Base-by-base conservation (phyloP, 2,329 filamentous ascomycete genomes). In the Amylocarpus encephaloides region DNA sequence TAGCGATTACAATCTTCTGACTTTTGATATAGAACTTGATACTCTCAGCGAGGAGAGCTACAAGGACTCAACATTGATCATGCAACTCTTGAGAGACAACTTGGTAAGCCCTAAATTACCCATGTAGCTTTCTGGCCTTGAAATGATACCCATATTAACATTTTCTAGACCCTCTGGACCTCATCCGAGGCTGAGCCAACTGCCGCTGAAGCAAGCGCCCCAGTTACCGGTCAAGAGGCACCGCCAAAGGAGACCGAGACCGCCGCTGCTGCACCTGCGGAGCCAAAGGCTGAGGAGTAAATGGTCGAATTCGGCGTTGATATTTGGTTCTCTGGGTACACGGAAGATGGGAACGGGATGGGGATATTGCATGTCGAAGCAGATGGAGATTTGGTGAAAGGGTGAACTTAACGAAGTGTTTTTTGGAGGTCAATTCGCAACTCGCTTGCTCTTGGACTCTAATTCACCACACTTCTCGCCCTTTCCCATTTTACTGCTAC, bases 41-140 rank as follows among this genome's bases (percentile, higher is more conserved):
- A 95, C 90, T 42, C 81, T 97, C 60, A 95, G 89, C 54, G 92
- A 96, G 79, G 92, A 97, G 79, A 95, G 89, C 58, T 96, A 97
- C 86, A 88, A 91, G 68, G 92, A 97, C 76, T 95, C 90, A 81
- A 97, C 92, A 54, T 83, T 97, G 66, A 96, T 97, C 79, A 97
- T 96, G 92, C 92, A 97, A 79, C 81, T 97, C 58, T 85, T 97
- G 71, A 88, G 92, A 72, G 92, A 96, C 78, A 97, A 96, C 82
- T 80, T 96, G 59, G 62, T 64, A 60, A 56, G 59, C 16, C 18
- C 3, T 10, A 29, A 26, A 30, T 30, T n/a, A 15, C 5, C 34
- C 16, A 32, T 33, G 6, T 7, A 5, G 11, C 32, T 22, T 15
- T 11, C 12, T 16, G 13, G 16, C 15, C 6, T 5, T 13, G 1